phyloP scores from a whole-genome alignment of 176 grass and related monocot species.

The Oryza nivara region DNA sequence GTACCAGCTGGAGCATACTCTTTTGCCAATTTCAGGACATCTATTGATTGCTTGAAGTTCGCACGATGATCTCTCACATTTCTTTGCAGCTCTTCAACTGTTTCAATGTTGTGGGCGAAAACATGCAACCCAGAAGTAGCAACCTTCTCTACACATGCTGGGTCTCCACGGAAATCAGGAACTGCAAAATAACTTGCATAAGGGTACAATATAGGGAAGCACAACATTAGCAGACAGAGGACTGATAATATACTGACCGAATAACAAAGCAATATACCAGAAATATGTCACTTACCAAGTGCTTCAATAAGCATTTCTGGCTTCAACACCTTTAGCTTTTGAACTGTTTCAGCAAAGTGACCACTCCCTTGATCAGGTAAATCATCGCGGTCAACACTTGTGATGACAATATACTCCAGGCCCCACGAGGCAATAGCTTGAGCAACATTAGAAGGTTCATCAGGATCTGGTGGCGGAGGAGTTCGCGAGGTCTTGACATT shows the following conservation, averaged over 20 bases:
- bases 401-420: constrained; percentile 93
- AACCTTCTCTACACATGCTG: constrained; percentile 76
- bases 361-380: constrained; percentile 90
- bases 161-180: constrained; percentile 93
- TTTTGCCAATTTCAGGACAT: constrained; percentile 94
- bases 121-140: constrained; percentile 92
- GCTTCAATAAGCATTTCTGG: constrained; percentile 93
- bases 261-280: constrained; percentile 17
- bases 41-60: constrained; percentile 93
- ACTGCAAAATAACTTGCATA: constrained; percentile 53
- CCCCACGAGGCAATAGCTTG: constrained; percentile 97
- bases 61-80: constrained; percentile 80
- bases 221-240: constrained; percentile 19
- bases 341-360: constrained; percentile 92
- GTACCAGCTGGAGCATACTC: constrained; percentile 87
- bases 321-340: constrained; percentile 75
- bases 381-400: constrained; percentile 95
- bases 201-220: constrained; percentile 39
- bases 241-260: not conserved
- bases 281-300: constrained; percentile 66
- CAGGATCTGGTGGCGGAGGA: constrained; percentile 82
- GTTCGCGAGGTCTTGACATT: constrained; percentile 97
- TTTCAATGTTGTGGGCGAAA: constrained; percentile 98
- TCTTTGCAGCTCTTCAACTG: constrained; percentile 89
- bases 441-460: constrained; percentile 95